Conservation (phyloP, 768 basidiomycete species). For the Mycena vulgaris region DNA sequence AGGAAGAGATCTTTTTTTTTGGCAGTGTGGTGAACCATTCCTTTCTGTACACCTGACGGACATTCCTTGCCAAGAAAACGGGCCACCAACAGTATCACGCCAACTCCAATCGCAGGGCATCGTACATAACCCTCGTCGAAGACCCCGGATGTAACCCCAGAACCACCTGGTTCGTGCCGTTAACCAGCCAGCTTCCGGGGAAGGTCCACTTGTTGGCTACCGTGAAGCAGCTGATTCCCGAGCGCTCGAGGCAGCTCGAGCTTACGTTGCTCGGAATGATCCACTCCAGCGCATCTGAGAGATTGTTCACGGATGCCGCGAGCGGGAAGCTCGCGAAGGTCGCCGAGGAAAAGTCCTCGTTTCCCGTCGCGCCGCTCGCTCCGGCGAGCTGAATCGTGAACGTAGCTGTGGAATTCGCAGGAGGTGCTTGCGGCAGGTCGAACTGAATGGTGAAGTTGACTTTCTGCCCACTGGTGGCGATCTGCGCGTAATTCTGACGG, state of each 20-base stretch:
- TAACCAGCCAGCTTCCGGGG: slow-evolving; percentile 27
- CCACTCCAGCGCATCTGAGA: slow-evolving; percentile 19
- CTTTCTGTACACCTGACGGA: not conserved
- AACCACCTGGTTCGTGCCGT: slow-evolving; percentile 28
- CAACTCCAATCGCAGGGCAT: slow-evolving; percentile 30
- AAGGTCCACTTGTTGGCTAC: slow-evolving; percentile 23
- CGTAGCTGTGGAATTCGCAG: slow-evolving; percentile 13
- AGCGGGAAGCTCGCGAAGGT: slow-evolving; percentile 30
- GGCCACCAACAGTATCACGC: slow-evolving; percentile 3
- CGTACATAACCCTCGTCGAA: slow-evolving; percentile 27
- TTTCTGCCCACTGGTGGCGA: slow-evolving; percentile 19
- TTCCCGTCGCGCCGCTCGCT: slow-evolving; percentile 25
- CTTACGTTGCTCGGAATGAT: slow-evolving; percentile 29
- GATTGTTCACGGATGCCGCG: slow-evolving; percentile 11
- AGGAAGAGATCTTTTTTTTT: not conserved
- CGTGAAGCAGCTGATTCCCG: slow-evolving; percentile 34
- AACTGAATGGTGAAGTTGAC: slow-evolving; percentile 29
- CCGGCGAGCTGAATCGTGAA: slow-evolving; percentile 30
- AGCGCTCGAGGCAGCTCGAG: slow-evolving; percentile 30
- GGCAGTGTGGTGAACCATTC: not conserved
- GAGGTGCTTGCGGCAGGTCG: slow-evolving; percentile 3
- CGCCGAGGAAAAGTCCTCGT: slow-evolving; percentile 25
- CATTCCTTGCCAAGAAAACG: not conserved
- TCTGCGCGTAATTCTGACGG: slow-evolving; percentile 26
- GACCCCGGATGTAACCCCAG: slow-evolving; percentile 23